Percentiles rank a stretch among this genome's conserved stretches.
Conservation (phyloP, 805 yeast species). For the Candida caryicola region DNA sequence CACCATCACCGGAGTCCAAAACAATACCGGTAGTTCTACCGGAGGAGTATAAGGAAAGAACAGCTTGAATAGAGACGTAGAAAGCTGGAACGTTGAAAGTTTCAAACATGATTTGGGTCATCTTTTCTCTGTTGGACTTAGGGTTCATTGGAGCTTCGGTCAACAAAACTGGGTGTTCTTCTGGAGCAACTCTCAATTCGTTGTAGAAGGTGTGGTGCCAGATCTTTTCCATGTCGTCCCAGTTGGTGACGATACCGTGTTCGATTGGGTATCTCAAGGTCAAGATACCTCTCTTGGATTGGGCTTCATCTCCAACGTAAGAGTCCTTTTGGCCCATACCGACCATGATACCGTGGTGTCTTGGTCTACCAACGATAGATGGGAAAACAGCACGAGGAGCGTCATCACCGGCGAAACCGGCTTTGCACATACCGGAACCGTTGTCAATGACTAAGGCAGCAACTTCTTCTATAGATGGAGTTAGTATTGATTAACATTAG, state of each 20-base stretch:
- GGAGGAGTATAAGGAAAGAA: conserved; percentile 94
- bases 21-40: conserved; percentile 99
- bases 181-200: conserved; percentile 99
- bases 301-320: conserved; percentile 99
- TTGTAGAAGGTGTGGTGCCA: conserved; percentile 99
- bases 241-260: conserved; percentile 99
- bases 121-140: conserved; percentile 98
- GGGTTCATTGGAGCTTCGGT: conserved; percentile 99
- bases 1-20: conserved; percentile 99
- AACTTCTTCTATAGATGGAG: conserved; percentile 41
- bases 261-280: conserved; percentile 98
- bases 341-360: conserved; percentile 99
- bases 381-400: conserved; percentile 99
- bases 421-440: conserved; percentile 99
- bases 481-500: conserved; percentile 20
- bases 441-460: conserved; percentile 87
- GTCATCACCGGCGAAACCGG: conserved; percentile 99
- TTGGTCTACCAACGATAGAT: conserved; percentile 99
- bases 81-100: conserved; percentile 99
- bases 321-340: conserved; percentile 99
- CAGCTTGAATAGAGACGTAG: conserved; percentile 98
- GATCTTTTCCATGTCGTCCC: conserved; percentile 99
- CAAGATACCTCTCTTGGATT: conserved; percentile 99
- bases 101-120: conserved; percentile 99
- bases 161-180: conserved; percentile 98